phyloP scores from a whole-genome alignment of 106 monocot genomes.

The Allium sativum region DNA sequence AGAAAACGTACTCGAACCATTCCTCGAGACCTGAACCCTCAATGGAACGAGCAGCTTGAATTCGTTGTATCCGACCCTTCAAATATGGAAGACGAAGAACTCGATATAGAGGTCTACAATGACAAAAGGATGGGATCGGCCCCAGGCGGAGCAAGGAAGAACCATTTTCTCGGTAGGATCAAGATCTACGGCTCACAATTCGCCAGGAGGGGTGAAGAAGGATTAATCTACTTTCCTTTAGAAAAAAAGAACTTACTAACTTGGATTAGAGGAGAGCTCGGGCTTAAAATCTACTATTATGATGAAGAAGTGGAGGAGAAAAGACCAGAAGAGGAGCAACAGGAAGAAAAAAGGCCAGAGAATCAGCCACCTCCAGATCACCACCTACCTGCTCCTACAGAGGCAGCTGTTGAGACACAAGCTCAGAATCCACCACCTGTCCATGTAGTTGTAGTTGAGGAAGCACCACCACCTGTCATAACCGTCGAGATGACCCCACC shows the following conservation, averaged over 20 bases:
- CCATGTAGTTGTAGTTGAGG: slow-evolving; percentile 26
- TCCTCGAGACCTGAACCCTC: slow-evolving; percentile 59
- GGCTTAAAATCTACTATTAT: slow-evolving; percentile 77
- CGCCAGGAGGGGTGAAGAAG: slow-evolving; percentile 57
- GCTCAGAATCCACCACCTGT: slow-evolving; percentile 22
- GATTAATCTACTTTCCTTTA: slow-evolving; percentile 78
- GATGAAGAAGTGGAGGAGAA: slow-evolving; percentile 33
- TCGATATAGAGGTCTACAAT: slow-evolving; percentile 77
- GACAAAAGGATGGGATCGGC: slow-evolving; percentile 39
- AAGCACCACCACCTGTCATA: slow-evolving; percentile 15
- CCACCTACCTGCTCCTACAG: slow-evolving; percentile 46
- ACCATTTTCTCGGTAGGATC: slow-evolving; percentile 80
- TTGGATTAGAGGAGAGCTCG: slow-evolving; percentile 91
- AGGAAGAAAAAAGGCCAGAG: background rate
- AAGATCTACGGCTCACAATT: slow-evolving; percentile 83
- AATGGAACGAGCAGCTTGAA: slow-evolving; percentile 77
- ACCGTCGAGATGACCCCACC: slow-evolving; percentile 4
- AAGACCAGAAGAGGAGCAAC: slow-evolving; percentile 7
- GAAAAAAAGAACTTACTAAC: slow-evolving; percentile 75
- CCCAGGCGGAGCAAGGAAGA: slow-evolving; percentile 41
- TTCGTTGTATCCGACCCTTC: slow-evolving; percentile 64
- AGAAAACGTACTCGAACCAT: slow-evolving; percentile 75
- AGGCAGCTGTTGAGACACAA: slow-evolving; percentile 74
- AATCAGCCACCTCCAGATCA: slow-evolving; percentile 7
- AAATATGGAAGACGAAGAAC: slow-evolving; percentile 60